Evolutionary conservation across 768 basidiomycete genomes (phyloP), one percentile per base, ranked within the genome.

Genomic region (Cystofilobasidium capitatum): DNA sequence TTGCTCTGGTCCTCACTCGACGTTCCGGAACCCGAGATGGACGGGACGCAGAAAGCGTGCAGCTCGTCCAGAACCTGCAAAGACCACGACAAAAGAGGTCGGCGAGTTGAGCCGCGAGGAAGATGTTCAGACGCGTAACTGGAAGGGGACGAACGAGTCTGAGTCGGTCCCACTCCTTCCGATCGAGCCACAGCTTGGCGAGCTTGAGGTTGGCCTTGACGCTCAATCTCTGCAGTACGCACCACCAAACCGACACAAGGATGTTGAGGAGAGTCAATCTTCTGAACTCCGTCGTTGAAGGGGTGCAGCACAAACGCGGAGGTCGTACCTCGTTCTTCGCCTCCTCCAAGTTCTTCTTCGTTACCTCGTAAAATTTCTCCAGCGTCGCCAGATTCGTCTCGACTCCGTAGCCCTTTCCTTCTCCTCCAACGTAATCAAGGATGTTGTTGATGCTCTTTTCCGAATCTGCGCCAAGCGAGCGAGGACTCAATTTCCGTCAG

Each of bases 391-490:
- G 88, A 68, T 79, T 76, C 51, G 68, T 64, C 63, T 64, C 20
- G 31, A 69, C 49, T 5, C 68, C 68, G 29, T 40, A 64, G 84
- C 65, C 82, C 78, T 87, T 83, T 1, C 86, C 86, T 63, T 79
- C 79, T 57, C 92, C 92, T 14, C 92, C 92, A 45, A 98, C 96
- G 72, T 98, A 98, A 77, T 99, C 96, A 71, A 99, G 81, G 71
- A 99, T 96, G 65, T 89, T 89, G 75, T 99, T 99, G 81, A 99
- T 99, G 22, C 89, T 88, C 81, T 98, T 99, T 78, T 99, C 96
- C 14, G 94, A 92, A 74, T 94, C 75, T 69, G 40, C 26, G 13
- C 26, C 42, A 44, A 12, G 22, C 12, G 12, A 44, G 42, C 12
- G 42, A 44, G 42, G 42, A 44, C 22, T 22, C 42, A 44, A 44